A percentile compares a stretch with the other conserved stretches of the same genome.
These are phyloP conservation scores for Taxillus chinensis DNA, from an alignment of 164 flowering plant species.

Conservation along the genomic window DNA sequence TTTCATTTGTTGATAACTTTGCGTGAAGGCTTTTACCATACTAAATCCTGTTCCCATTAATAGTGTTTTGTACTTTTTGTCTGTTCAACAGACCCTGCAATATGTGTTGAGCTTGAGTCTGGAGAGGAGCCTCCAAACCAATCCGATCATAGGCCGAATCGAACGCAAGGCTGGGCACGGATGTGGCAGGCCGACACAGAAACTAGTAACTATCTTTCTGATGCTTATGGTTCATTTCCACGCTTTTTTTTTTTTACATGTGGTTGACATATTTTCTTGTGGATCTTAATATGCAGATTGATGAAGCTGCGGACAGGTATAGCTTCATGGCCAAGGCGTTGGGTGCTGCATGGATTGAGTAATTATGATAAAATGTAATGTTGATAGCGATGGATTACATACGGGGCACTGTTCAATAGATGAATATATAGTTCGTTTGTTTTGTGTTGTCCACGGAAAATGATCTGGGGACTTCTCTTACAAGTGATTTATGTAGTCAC, in stretches of 20 bases:
- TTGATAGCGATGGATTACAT: too few species aligned
- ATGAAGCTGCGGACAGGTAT: slow-evolving; percentile 75
- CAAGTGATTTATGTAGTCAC: too few species aligned
- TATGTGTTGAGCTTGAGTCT: slow-evolving; percentile 74
- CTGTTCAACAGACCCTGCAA: slow-evolving; percentile 66
- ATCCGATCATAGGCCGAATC: slow-evolving; percentile 85
- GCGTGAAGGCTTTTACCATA: too few species aligned
- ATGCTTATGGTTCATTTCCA: neutral
- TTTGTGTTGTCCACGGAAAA: too few species aligned
- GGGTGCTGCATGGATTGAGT: slow-evolving; percentile 50
- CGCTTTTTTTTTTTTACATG: too few species aligned
- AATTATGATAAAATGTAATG: neutral
- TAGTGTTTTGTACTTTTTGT: neutral
- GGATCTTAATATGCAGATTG: slow-evolving; percentile 40
- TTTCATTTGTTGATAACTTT: too few species aligned
- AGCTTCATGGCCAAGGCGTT: slow-evolving; percentile 74
- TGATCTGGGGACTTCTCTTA: too few species aligned
- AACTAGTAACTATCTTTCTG: slow-evolving; percentile 37
- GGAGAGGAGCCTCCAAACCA: slow-evolving; percentile 82
- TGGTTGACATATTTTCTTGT: neutral
- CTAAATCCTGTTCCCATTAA: neutral
- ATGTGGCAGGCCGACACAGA: slow-evolving; percentile 90
- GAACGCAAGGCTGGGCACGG: slow-evolving; percentile 97
- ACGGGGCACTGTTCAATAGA: too few species aligned
- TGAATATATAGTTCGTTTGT: too few species aligned